These are phyloP conservation scores for Aspergillus nanangensis DNA, from an alignment of 495 filamentous ascomycete species.

Conservation along the genomic window DNA sequence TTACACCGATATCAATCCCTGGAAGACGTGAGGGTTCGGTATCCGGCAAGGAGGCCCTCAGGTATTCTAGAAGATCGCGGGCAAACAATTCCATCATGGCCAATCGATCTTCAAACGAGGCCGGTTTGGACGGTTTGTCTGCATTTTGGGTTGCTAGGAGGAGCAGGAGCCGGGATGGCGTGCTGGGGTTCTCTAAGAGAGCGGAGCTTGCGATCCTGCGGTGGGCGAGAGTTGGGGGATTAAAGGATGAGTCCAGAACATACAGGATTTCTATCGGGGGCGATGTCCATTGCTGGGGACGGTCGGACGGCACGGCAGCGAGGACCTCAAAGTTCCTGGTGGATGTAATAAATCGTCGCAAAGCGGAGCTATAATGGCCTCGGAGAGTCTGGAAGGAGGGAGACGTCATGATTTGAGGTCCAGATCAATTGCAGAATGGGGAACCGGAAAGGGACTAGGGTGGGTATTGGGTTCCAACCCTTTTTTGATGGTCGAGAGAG, in stretches of 20 bases:
- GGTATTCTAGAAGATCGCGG: constrained; percentile 46
- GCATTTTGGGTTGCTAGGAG: constrained; percentile 89
- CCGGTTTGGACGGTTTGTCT: constrained; percentile 84
- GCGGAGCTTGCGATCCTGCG: constrained; percentile 68
- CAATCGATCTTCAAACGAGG: constrained; percentile 74
- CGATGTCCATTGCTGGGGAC: constrained; percentile 16
- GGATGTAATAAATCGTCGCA: constrained; percentile 56
- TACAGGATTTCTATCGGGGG: constrained; percentile 50
- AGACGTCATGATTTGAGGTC: constrained; percentile 3
- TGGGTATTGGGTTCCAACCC: no score
- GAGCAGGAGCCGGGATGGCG: constrained; percentile 60
- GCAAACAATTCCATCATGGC: constrained; percentile 86
- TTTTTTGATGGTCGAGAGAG: no score
- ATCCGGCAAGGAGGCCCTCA: constrained; percentile 13
- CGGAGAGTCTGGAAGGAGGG: constrained; percentile 37
- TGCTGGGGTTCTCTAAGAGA: constrained; percentile 35
- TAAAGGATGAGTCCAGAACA: constrained; percentile 93
- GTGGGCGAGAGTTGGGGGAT: constrained; percentile 85
- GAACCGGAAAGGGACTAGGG: neutral
- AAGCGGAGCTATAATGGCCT: constrained; percentile 34
- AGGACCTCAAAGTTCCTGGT: constrained; percentile 55
- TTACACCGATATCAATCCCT: constrained; percentile 73
- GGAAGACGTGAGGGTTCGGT: constrained; percentile 18
- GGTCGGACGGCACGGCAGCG: constrained; percentile 41
- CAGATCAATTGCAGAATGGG: neutral